Base-by-base conservation (phyloP, 192 early-diverging fungal species). In the Rhizoclosmatium globosum region DNA sequence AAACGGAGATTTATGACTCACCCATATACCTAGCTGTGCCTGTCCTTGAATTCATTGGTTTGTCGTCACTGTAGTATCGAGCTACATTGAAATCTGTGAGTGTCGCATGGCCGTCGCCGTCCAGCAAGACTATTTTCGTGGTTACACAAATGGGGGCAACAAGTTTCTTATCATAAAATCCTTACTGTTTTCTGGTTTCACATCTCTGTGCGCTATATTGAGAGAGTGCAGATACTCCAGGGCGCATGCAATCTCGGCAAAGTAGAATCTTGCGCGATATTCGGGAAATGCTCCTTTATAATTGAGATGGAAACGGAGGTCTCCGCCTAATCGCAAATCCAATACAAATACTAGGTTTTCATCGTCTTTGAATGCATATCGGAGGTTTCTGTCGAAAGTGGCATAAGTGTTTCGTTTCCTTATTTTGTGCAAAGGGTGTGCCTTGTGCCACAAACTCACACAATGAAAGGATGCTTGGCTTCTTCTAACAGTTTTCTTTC, bases 21-120 rank as follows among this genome's bases (percentile, higher is more conserved):
- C 87, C 87, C 96, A 99, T 98, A 76, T 99, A 99, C 41, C 93
- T 91, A 64, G 92, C 92, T 6, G 94, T 96, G 11, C 97, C 97
- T 7, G 97, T 94, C 4, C 92, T 92, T 43, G 95, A 94, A 4
- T 90, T 95, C 71, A 97, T 81, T 38, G 90, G 90, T 65, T 91
- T 91, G 7, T 88, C 85, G 7, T 87, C 86, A 48, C 86, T 86
- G 71, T 87, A 93, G 45, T 92, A 88, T 13, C 93, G 94, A 13
- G 96, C 96, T 83, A 99, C 96, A 84, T 99, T 99, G 77, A 99
- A 99, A 81, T 99, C 97, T 45, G 95, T 95, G 82, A 99, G 81
- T 77, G 94, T 95, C 15, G 92, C 94, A 82, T 99, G 96, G 13
- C 97, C 97, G 43, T 87, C 78, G 61, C 88, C 91, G 77, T 93